phyloP scores from a whole-genome alignment of 192 early-diverging fungal genomes.

The Backusella macrospora region DNA sequence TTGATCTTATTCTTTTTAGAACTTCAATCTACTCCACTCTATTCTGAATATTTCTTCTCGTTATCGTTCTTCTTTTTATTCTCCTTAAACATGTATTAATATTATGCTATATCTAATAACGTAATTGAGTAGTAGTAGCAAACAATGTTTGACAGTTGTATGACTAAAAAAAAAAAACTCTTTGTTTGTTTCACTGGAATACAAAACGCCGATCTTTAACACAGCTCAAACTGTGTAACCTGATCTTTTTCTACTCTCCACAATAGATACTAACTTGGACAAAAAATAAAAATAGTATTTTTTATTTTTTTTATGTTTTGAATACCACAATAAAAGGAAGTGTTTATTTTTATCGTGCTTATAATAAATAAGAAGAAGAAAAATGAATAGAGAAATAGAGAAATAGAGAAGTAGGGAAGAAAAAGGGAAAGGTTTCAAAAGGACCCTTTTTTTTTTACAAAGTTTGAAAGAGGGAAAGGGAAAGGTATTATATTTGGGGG shows the following conservation, averaged over 20 bases:
- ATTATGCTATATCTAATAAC: background rate
- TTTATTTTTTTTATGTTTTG: background rate
- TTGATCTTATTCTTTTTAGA: too few species aligned
- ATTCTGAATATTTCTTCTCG: background rate
- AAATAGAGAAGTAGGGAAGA: background rate
- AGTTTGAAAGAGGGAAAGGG: background rate
- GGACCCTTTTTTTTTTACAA: background rate
- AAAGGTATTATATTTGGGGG: background rate
- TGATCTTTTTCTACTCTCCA: background rate
- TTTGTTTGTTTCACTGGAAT: background rate
- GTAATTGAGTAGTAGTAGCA: background rate
- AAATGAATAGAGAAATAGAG: background rate
- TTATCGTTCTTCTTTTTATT: background rate
- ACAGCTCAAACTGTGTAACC: background rate
- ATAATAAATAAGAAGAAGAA: background rate
- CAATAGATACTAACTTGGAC: background rate
- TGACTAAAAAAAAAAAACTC: background rate
- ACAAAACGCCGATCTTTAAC: constrained; percentile 12
- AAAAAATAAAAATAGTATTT: background rate
- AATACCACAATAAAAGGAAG: background rate
- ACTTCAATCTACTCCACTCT: too few species aligned
- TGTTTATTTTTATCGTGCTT: background rate
- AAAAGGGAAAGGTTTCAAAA: background rate
- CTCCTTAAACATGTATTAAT: background rate
- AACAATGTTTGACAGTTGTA: constrained; percentile 14